Evolutionary conservation across 768 basidiomycete species (phyloP).

Genomic region (Tephrocybe sp.): DNA sequence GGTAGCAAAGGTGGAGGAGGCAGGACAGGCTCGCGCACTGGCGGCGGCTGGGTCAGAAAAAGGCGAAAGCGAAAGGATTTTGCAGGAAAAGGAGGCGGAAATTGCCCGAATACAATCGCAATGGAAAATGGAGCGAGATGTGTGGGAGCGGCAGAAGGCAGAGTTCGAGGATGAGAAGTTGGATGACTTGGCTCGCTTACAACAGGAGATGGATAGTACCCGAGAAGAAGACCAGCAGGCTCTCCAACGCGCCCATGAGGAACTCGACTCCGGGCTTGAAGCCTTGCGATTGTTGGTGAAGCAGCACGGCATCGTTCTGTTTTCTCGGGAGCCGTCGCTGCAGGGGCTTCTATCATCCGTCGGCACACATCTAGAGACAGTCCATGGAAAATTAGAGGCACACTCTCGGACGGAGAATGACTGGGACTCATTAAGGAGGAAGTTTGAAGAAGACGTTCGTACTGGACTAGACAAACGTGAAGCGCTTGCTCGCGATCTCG

Average conservation of each 20-base stretch:
- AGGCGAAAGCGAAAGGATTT: constrained; percentile 30
- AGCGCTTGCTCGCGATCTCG: constrained; percentile 47
- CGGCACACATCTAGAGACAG: constrained; percentile 46
- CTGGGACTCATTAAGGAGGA: constrained; percentile 42
- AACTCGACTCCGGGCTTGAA: constrained; percentile 49
- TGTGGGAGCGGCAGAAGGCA: constrained; percentile 50
- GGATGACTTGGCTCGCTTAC: constrained; percentile 41
- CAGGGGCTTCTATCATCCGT: constrained; percentile 47
- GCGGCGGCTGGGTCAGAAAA: constrained; percentile 39
- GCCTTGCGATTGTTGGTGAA: constrained; percentile 51
- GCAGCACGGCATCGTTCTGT: constrained; percentile 54
- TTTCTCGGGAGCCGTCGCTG: constrained; percentile 47
- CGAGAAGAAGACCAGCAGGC: constrained; percentile 37
- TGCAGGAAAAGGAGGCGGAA: constrained; percentile 40
- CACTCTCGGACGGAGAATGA: constrained; percentile 42
- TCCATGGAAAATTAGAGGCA: constrained; percentile 41
- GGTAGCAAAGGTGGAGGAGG: constrained; percentile 32
- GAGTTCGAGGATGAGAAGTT: constrained; percentile 47
- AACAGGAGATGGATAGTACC: constrained; percentile 46
- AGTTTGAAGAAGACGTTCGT: constrained; percentile 49
- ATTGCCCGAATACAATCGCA: constrained; percentile 33
- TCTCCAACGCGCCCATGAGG: constrained; percentile 35
- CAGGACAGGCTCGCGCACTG: constrained; percentile 37
- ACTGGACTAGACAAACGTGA: constrained; percentile 45
- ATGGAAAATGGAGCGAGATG: constrained; percentile 42